phyloP scores from a whole-genome alignment of 306 rosid genomes.

The Albizia julibrissin region DNA sequence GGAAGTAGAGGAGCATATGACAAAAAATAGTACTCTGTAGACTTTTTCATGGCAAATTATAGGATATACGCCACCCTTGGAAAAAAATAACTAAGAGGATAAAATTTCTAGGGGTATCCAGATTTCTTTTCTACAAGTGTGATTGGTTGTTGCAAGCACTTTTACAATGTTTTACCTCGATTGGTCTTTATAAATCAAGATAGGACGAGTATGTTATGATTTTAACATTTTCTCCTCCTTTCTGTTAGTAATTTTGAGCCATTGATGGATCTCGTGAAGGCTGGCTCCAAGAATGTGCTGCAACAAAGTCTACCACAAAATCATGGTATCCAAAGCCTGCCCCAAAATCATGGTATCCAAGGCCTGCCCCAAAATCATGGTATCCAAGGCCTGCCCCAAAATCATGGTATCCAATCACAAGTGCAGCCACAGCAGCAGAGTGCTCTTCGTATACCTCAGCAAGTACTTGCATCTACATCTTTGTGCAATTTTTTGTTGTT shows the following conservation, averaged over 20 bases:
- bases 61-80: neutral
- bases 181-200: conserved; percentile 23
- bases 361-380: conserved; percentile 57
- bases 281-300: conserved; percentile 62
- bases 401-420: conserved; percentile 53
- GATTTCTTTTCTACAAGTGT: neutral
- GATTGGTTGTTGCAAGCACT: neutral
- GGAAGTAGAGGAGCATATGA: conserved; percentile 12
- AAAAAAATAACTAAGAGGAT: neutral
- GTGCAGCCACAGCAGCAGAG: conserved; percentile 66
- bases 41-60: neutral
- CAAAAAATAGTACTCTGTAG: conserved; percentile 1
- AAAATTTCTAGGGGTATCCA: too few relatives aligned
- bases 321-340: conserved; percentile 65
- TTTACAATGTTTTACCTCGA: conserved; percentile 18
- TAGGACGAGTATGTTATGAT: conserved; percentile 11
- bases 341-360: conserved; percentile 51
- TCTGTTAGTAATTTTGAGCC: conserved; percentile 66
- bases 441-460: conserved; percentile 65
- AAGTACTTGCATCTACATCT: conserved; percentile 50
- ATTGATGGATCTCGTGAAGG: conserved; percentile 73
- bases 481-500: conserved; percentile 26
- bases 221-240: conserved; percentile 32
- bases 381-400: conserved; percentile 60
- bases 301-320: conserved; percentile 69